Evolutionary conservation across 768 basidiomycete species (phyloP).

Genomic region (Amanita exitialis): DNA sequence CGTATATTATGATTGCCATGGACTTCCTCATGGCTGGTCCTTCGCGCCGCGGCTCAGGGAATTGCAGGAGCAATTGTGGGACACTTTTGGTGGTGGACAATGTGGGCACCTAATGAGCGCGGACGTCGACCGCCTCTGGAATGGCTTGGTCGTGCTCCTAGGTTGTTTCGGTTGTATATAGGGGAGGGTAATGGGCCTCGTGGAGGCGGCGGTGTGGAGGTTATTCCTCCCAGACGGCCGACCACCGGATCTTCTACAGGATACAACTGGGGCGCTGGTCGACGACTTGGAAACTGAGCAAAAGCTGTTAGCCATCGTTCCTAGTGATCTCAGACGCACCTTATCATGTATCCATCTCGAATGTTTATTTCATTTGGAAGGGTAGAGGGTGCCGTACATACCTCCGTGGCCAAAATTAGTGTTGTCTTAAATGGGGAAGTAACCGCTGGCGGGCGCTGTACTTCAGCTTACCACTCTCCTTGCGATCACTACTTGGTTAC

Average conservation of each 20-base stretch:
- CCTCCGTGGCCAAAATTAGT: too few species aligned
- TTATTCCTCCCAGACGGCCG: conserved; percentile 39
- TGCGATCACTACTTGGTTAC: not conserved
- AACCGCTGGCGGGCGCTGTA: too few species aligned
- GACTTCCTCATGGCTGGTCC: conserved; percentile 62
- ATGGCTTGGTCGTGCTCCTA: conserved; percentile 39
- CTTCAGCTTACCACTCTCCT: too few species aligned
- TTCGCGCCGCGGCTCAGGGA: conserved; percentile 37
- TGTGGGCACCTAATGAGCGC: conserved; percentile 39
- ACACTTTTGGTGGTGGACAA: conserved; percentile 73
- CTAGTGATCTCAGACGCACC: too few species aligned
- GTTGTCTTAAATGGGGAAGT: too few species aligned
- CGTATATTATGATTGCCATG: conserved; percentile 63
- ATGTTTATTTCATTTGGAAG: too few species aligned
- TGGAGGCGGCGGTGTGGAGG: conserved; percentile 41
- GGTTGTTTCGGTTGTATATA: conserved; percentile 44
- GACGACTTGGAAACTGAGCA: conserved; percentile 22
- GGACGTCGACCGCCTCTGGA: conserved; percentile 30
- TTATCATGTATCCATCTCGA: too few species aligned
- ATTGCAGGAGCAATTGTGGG: conserved; percentile 69
- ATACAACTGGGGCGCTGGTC: conserved; percentile 44
- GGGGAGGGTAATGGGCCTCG: conserved; percentile 26
- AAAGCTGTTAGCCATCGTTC: too few species aligned
- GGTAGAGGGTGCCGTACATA: too few species aligned
- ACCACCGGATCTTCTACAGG: conserved; percentile 9